phyloP scores from a whole-genome alignment of 768 basidiomycete genomes.

The Podaxis mareebaensis region DNA sequence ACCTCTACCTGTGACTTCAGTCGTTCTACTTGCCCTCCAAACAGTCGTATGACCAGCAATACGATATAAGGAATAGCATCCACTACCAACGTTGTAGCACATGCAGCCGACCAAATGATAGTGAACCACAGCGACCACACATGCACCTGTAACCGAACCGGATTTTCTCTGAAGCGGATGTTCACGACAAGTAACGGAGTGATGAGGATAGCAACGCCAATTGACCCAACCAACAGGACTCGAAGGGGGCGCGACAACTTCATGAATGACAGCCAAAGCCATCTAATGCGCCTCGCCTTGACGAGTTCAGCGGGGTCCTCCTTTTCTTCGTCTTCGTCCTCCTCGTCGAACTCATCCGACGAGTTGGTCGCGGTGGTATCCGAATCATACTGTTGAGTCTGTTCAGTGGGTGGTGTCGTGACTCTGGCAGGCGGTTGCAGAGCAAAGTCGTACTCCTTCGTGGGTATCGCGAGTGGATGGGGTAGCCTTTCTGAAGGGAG shows the following conservation, averaged over 20 bases:
- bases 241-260: constrained; percentile 61
- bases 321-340: constrained; percentile 63
- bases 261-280: constrained; percentile 66
- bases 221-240: constrained; percentile 54
- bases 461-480: constrained; percentile 4
- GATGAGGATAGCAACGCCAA: constrained; percentile 65
- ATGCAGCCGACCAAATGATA: constrained; percentile 63
- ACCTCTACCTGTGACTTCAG: constrained; percentile 73
- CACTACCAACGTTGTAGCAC: constrained; percentile 62
- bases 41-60: constrained; percentile 50
- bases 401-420: constrained; percentile 6
- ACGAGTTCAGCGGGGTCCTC: constrained; percentile 24
- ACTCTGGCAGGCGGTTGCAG: constrained; percentile 10
- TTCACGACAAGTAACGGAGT: constrained; percentile 71
- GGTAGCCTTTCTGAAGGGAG: constrained; percentile 2
- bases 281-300: constrained; percentile 62
- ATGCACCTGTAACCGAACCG: constrained; percentile 55
- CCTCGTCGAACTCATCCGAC: constrained; percentile 77
- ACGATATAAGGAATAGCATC: constrained; percentile 61
- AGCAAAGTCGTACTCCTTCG: constrained; percentile 26
- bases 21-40: constrained; percentile 64
- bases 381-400: constrained; percentile 31
- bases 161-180: constrained; percentile 52
- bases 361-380: constrained; percentile 58
- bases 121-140: constrained; percentile 71